Evolutionary conservation across 768 basidiomycete genomes (phyloP).

Genomic region (Daedalea quercina): DNA sequence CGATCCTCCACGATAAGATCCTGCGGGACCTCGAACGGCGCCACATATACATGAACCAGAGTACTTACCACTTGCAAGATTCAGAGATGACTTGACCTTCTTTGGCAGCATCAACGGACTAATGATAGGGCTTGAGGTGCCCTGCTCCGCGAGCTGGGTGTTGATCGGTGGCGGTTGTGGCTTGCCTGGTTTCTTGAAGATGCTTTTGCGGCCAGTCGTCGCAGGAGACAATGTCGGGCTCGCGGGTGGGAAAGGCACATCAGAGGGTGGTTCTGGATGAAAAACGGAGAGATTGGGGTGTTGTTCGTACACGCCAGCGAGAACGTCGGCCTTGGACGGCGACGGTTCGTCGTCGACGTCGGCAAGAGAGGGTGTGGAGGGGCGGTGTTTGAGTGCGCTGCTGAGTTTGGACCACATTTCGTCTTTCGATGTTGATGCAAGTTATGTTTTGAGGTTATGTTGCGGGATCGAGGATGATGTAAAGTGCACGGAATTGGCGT

Average conservation of each 20-base stretch:
- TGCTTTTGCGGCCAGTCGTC: conserved; percentile 34
- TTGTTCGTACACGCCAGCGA: conserved; percentile 49
- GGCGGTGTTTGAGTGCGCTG: conserved; percentile 45
- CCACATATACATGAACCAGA: background rate
- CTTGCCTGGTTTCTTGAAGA: conserved; percentile 54
- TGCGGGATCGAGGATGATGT: too few species aligned
- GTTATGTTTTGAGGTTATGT: background rate
- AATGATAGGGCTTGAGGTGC: conserved; percentile 5
- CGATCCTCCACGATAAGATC: too few species aligned
- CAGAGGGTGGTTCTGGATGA: conserved; percentile 30
- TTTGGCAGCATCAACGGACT: conserved; percentile 29
- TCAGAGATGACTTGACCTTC: conserved; percentile 40
- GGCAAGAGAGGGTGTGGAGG: conserved; percentile 12
- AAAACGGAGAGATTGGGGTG: conserved; percentile 59
- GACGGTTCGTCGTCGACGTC: conserved; percentile 14
- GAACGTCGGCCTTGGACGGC: conserved; percentile 28
- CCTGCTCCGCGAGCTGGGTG: conserved; percentile 11
- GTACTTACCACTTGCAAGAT: conserved; percentile 18
- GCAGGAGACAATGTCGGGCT: conserved; percentile 46
- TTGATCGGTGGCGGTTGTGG: conserved; percentile 37
- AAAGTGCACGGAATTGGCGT: too few species aligned
- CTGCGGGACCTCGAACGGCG: too few species aligned
- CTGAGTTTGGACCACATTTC: conserved; percentile 61
- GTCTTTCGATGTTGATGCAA: background rate
- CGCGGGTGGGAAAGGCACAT: conserved; percentile 25